Evolutionary conservation across 2,329 filamentous ascomycete species (phyloP).

Genomic region (Lasiodiplodia sp.): DNA sequence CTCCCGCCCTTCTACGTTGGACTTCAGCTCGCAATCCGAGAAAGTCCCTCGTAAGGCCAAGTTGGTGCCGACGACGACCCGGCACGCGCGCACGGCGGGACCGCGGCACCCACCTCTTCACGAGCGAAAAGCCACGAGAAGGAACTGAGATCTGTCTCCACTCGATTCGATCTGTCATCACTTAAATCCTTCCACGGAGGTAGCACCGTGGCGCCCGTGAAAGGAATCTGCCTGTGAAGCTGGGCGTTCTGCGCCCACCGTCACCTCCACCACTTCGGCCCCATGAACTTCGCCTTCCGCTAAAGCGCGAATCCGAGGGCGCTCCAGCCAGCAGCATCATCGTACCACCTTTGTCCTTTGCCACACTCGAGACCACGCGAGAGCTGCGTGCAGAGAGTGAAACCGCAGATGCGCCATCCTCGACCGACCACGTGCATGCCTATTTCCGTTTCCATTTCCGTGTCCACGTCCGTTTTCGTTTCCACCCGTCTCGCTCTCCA

Average conservation of each 20-base stretch:
- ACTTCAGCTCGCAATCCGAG: neutral
- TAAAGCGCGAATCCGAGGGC: neutral
- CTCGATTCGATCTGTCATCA: neutral
- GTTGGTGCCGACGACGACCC: neutral
- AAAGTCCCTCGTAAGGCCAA: neutral
- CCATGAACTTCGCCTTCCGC: neutral
- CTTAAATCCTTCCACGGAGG: neutral
- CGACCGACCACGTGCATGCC: neutral
- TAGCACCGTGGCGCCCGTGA: neutral
- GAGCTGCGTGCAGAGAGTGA: neutral
- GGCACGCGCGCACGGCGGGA: neutral
- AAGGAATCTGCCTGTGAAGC: neutral
- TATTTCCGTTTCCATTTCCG: neutral
- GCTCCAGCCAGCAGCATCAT: neutral
- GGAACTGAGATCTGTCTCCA: neutral
- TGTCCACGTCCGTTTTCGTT: neutral
- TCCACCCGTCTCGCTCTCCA: neutral
- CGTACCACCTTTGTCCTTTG: neutral
- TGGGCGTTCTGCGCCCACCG: neutral
- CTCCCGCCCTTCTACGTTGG: neutral
- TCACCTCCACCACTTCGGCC: neutral
- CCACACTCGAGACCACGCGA: neutral
- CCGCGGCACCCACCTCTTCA: neutral
- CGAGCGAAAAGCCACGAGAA: neutral
- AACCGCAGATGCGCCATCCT: neutral